Conservation (phyloP, 768 basidiomycete species). For the Russula lepida region DNA sequence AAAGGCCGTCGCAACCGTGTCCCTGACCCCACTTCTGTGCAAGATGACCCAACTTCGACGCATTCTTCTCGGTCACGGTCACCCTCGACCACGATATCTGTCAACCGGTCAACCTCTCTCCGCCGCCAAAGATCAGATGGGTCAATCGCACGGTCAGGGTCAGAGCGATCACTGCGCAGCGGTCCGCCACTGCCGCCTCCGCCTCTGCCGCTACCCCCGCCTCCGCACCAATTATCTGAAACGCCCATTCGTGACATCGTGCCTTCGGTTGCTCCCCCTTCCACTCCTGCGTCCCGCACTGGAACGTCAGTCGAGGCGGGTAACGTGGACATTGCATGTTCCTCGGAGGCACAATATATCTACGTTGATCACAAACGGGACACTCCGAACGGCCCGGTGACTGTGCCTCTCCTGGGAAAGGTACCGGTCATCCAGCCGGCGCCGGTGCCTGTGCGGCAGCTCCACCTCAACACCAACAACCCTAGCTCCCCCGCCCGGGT, state of each 20-base stretch:
- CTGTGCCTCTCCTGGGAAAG: background rate
- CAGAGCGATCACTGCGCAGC: conserved; percentile 12
- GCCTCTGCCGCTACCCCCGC: conserved; percentile 4
- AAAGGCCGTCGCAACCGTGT: conserved; percentile 16
- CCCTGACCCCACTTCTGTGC: background rate
- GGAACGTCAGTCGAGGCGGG: background rate
- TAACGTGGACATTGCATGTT: background rate
- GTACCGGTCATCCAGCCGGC: background rate
- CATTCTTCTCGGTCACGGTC: conserved; percentile 6
- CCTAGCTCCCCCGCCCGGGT: background rate
- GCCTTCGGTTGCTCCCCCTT: conserved; percentile 3
- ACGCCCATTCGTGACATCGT: background rate
- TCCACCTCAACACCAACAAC: background rate
- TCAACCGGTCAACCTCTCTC: conserved; percentile 9
- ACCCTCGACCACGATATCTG: conserved; percentile 3
- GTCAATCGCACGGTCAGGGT: conserved; percentile 18
- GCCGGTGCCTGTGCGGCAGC: background rate
- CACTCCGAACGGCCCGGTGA: background rate
- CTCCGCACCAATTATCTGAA: background rate
- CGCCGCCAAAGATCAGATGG: conserved; percentile 16
- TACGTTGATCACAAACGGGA: background rate
- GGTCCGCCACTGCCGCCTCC: conserved; percentile 15
- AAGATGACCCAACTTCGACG: background rate
- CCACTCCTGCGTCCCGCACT: conserved; percentile 1
- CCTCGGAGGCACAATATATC: conserved; percentile 15